phyloP scores from a whole-genome alignment of 2,329 filamentous ascomycete species.

The Dactylellina drechsleri region DNA sequence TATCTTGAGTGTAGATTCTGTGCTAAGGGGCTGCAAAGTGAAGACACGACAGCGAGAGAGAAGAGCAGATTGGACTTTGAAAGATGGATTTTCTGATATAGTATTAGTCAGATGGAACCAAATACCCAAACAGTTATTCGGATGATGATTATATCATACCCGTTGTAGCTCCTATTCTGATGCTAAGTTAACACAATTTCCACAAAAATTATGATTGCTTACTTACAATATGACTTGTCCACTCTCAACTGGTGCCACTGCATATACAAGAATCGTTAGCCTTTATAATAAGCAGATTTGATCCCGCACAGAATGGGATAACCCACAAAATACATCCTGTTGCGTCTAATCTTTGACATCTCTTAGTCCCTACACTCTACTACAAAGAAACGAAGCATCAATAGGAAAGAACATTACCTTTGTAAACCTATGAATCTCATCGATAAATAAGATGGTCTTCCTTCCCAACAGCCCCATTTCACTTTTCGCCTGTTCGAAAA shows the following conservation, averaged over 20 bases:
- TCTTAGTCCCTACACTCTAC: constrained; percentile 20
- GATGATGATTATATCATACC: constrained; percentile 61
- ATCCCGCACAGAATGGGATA: neutral
- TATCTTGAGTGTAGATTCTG: constrained; percentile 69
- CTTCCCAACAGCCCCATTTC: constrained; percentile 83
- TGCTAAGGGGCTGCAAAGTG: constrained; percentile 77
- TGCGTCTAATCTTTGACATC: constrained; percentile 70
- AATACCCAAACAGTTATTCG: neutral
- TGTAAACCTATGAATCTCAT: constrained; percentile 78
- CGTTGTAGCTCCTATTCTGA: constrained; percentile 84
- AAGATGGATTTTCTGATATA: constrained; percentile 76
- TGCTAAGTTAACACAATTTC: constrained; percentile 8
- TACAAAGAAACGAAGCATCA: neutral
- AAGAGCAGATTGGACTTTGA: constrained; percentile 88
- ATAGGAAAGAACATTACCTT: constrained; percentile 34
- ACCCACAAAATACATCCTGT: constrained; percentile 81
- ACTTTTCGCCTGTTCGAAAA: constrained; percentile 69
- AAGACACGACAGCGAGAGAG: constrained; percentile 92
- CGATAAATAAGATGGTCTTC: constrained; percentile 96
- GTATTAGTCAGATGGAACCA: neutral
- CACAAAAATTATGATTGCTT: neutral
- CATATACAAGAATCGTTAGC: neutral
- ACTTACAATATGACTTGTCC: constrained; percentile 79
- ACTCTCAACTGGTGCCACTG: constrained; percentile 83
- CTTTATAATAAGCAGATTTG: neutral